phyloP scores from a whole-genome alignment of 805 yeast genomes.

The Myxozyma vanderwaltii region DNA sequence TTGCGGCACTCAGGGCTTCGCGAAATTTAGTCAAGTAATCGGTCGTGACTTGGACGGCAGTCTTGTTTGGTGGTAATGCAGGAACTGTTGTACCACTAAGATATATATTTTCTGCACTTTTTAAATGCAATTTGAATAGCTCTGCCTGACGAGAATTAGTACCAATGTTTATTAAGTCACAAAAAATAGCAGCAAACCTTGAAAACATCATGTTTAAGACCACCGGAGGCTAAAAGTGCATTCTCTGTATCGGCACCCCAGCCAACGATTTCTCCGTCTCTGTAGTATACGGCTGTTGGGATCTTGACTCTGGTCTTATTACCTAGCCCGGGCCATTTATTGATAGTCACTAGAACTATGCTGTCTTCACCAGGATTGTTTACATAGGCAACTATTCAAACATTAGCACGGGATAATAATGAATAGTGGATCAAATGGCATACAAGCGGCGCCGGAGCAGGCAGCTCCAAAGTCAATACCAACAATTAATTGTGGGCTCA shows the following conservation, averaged over 20 bases:
- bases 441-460: constrained; percentile 27
- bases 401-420: neutral
- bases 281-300: constrained; percentile 27
- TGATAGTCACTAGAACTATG: neutral
- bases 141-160: constrained; percentile 5
- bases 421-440: neutral
- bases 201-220: constrained; percentile 11
- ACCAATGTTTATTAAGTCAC: no score
- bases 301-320: constrained; percentile 21
- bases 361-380: constrained; percentile 1
- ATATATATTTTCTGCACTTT: constrained; percentile 9
- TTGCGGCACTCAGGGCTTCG: constrained; percentile 7
- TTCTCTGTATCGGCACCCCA: constrained; percentile 24
- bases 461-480: constrained; percentile 34
- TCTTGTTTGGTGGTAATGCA: constrained; percentile 23
- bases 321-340: constrained; percentile 28
- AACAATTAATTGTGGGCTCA: constrained; percentile 13
- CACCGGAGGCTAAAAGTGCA: constrained; percentile 5
- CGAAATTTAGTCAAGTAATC: constrained; percentile 22
- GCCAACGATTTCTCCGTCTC: constrained; percentile 22
- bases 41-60: constrained; percentile 23
- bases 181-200: constrained; percentile 2
- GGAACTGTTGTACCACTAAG: neutral
- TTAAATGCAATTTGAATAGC: constrained; percentile 27
- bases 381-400: constrained; percentile 1